Base-by-base conservation (phyloP, 179 eudicot species). In the Beta macrorhiza region DNA sequence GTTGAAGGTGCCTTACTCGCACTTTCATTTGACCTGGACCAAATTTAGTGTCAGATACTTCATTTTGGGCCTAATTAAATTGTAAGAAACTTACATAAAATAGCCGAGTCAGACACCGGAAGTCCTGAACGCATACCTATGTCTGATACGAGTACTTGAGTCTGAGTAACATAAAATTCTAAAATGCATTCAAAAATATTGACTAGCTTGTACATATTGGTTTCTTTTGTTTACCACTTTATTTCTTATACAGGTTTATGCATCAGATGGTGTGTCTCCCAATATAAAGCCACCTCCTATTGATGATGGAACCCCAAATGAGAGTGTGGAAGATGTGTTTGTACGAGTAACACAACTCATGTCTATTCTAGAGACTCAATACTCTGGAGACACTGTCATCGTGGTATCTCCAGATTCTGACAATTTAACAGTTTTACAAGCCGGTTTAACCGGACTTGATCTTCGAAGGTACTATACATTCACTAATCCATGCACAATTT, bases 281-380 rank as follows among this genome's bases (percentile, higher is more conserved):
- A 89, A 79, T 82, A 85, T 89, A 32, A 96, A 94, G 84, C 99
- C 99, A 49, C 99, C 98, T 16, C 97, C 99, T 7, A 88, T 89
- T 20, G 79, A 87, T 79, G 98, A 96, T 65, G 99, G 99, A 79
- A 96, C 99, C 52, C 98, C 99, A 69, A 96, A 92, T 55, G 99
- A 96, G 87, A 96, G 99, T 25, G 97, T 94, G 0, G 87, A 89
- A 2, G 99, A 96, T 70, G 98, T 96, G 56, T 92, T 96, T 88
- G 99, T 96, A 73, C 99, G 99, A 5, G 96, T 96, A 19, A 94
- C 98, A 58, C 99, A 96, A 83, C 96, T 96, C 80, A 96, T 96
- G 99, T 94, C 99, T 7, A 91, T 96, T 75, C 91, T 93, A 17
- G 99, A 96, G 83, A 94, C 99, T 20, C 99, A 94, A 67, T 96